Base-by-base conservation (phyloP, 1,284 basidiomycete genomes). In the Ceratobasidium sp. region DNA sequence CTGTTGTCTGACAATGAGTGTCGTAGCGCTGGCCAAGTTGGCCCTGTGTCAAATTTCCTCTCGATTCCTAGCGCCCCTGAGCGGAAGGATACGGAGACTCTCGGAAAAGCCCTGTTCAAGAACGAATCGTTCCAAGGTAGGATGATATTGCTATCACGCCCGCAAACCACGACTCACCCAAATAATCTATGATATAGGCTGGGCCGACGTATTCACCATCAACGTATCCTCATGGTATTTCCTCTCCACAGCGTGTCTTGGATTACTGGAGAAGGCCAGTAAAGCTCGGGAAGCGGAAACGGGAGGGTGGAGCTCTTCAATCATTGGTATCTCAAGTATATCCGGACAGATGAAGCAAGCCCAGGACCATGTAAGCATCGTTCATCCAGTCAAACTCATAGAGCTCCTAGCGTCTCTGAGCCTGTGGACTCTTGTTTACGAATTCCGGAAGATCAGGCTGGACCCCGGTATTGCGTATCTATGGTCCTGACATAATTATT, bases 281-380 rank as follows among this genome's bases (percentile, higher is more conserved):
- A 56, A 69, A 42, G 50, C 71, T 47, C 23, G 49, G 21, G 54
- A 80, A 82, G 71, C 86, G 58, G 41, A 44, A 25, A 53, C 44
- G 19, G n/a, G 77, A 36, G 77, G 79, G 7, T 68, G 74, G 74
- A 84, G 83, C 16, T 85, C 88, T 8, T 82, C 77, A 56, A 85
- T 92, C 29, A 83, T 93, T 74, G 91, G 90, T 76, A 87, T 87
- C 72, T 88, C 89, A 0, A 89, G 87, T 53, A 87, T 93, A 68
- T 88, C 87, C 69, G 89, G 88, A 1, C 67, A 86, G 41, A 81
- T 83, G 69, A 89, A 88, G 75, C 71, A 87, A 14, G 82, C 87
- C 0, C 90, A 92, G 75, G 82, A 86, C 72, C 90, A 92, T 74
- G 90, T 89, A 76, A 42, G 86, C 16, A 56, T 11, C 42, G 39